Evolutionary conservation across 1,284 basidiomycete genomes (phyloP).

Genomic region (Leccinum huronense): DNA sequence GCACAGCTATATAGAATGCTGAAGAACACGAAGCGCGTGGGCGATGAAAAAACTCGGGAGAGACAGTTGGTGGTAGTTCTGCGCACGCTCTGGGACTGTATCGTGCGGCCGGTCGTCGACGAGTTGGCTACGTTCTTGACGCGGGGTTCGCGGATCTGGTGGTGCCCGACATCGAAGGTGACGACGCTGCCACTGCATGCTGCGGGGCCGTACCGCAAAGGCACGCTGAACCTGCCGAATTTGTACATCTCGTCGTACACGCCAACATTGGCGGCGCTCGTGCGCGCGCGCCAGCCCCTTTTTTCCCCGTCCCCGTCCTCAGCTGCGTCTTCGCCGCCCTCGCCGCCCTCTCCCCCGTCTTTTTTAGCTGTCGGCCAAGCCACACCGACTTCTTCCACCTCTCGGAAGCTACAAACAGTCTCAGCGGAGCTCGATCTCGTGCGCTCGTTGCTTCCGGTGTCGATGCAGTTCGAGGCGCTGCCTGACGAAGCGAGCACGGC

Average conservation of each 20-base stretch:
- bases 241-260: conserved; percentile 41
- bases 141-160: conserved; percentile 42
- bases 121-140: conserved; percentile 24
- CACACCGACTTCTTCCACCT: conserved; percentile 3
- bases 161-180: conserved; percentile 42
- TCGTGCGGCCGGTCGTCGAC: conserved; percentile 34
- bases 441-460: conserved; percentile 17
- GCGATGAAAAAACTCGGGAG: conserved; percentile 29
- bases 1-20: conserved; percentile 16
- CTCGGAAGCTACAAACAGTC: conserved; percentile 16
- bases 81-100: conserved; percentile 33
- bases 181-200: conserved; percentile 43
- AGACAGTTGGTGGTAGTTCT: conserved; percentile 23
- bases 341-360: neutral
- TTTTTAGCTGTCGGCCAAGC: conserved; percentile 31
- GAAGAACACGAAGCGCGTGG: conserved; percentile 12
- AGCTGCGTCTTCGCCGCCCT: neutral
- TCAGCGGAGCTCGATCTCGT: conserved; percentile 22
- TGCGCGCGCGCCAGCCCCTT: conserved; percentile 22
- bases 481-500: conserved; percentile 15
- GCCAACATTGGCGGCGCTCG: conserved; percentile 36
- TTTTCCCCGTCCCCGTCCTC: neutral
- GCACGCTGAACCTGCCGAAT: conserved; percentile 27
- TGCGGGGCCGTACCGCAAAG: conserved; percentile 33
- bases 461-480: conserved; percentile 15